These are phyloP conservation scores for Backusella psychrophila DNA, from an alignment of 192 early-diverging fungal genomes.

Conservation along the genomic window DNA sequence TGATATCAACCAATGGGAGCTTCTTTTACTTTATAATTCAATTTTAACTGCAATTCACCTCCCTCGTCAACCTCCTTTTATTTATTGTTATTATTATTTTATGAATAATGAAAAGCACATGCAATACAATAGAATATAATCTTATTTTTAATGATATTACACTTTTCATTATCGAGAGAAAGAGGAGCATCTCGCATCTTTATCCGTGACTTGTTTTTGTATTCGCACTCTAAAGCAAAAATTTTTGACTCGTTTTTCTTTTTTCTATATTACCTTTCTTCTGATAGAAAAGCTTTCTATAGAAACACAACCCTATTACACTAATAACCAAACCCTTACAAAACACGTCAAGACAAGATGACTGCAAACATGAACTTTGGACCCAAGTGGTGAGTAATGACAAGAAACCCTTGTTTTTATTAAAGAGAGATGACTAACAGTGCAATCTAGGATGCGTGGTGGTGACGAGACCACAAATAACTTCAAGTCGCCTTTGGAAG, in stretches of 20 bases:
- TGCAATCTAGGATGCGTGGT: conserved; percentile 29
- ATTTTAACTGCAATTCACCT: too few relatives aligned
- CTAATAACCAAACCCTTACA: not conserved
- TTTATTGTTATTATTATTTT: too few relatives aligned
- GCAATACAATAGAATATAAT: too few relatives aligned
- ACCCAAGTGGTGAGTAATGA: conserved; percentile 60
- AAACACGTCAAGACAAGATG: conserved; percentile 18
- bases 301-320: not conserved
- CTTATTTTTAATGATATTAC: too few relatives aligned
- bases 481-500: conserved; percentile 17
- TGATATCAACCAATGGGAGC: too few relatives aligned
- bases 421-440: not conserved
- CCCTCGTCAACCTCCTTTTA: too few relatives aligned
- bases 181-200: not conserved
- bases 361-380: conserved; percentile 77
- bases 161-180: too few relatives aligned
- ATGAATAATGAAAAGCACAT: too few relatives aligned
- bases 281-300: not conserved
- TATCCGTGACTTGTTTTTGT: not conserved
- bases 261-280: not conserved
- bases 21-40: too few relatives aligned
- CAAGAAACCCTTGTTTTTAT: not conserved
- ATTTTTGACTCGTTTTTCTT: not conserved
- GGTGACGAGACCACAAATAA: conserved; percentile 2
- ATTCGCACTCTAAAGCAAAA: not conserved